Base-by-base conservation (phyloP, 2,329 filamentous ascomycete genomes). In the Xylariaceae sp. region DNA sequence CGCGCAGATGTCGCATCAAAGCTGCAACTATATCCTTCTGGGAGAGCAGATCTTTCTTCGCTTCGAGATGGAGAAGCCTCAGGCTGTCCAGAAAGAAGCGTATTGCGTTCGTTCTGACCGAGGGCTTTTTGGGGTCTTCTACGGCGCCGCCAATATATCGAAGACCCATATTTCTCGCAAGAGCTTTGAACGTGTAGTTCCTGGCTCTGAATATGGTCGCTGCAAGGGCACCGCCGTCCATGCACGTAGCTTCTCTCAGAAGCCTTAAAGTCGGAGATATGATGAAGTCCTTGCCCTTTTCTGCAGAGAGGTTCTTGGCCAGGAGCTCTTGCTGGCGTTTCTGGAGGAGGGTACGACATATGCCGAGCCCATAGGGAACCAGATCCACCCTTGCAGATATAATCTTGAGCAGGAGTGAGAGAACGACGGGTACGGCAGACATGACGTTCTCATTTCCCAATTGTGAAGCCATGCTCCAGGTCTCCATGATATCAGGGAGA, bases 191-290 rank as follows among this genome's bases (percentile, higher is more conserved):
- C 0, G 86, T 92, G 38, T 77, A 80, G 47, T 86, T 79, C 46
- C 87, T 75, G 19, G 80, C 79, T 33, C 82, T 72, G 55, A 94
- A 93, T 21, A 95, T 70, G 29, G 80, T 71, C 45, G 77, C 80
- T 18, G 89, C 86, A 35, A 88, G 70, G 26, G 77, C 75, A 11
- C 92, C 93, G 12, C 88, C 88, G 58, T 96, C 89, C 43, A 94
- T 83, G 35, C 71, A 78, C 12, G 86, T 76, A n/a, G 89, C 72
- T 60, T 98, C 90, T 32, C 81, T 84, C 39, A 98, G 70, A 32
- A 98, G 64, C 36, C 90, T 79, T 38, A 98, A 64, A 16, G 84
- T 89, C 1, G 92, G 90, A 3, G 87, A 92, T 40, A 95, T 89
- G 38, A 96, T 67, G 57, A 85, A 87, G 24, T 88, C 87, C 53